Conservation (phyloP, 768 basidiomycete species). For the Termitomyces sp. region DNA sequence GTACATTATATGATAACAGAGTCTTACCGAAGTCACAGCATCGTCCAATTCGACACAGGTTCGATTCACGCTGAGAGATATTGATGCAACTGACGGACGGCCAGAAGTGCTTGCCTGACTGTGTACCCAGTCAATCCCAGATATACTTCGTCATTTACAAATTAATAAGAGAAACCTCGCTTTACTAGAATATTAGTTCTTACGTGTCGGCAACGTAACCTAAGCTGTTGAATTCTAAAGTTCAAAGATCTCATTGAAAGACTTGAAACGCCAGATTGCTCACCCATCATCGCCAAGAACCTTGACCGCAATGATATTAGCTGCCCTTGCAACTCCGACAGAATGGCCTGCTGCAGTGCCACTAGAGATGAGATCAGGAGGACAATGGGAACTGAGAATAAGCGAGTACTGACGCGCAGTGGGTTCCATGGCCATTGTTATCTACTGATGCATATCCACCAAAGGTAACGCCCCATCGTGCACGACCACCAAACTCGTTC, state of each 20-base stretch:
- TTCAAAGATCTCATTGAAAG: not conserved
- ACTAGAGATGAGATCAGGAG: constrained; percentile 6
- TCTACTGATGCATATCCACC: constrained; percentile 22
- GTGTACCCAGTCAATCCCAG: constrained; percentile 1
- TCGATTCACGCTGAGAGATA: not conserved
- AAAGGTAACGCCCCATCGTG: constrained; percentile 33
- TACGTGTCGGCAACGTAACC: constrained; percentile 1
- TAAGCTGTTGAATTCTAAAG: not conserved
- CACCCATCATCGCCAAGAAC: constrained; percentile 1
- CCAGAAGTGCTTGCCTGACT: not conserved
- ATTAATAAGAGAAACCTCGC: not conserved
- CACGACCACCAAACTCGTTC: constrained; percentile 36
- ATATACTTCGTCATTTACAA: not conserved
- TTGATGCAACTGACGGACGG: not conserved
- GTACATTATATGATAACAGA: not conserved
- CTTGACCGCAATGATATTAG: constrained; percentile 10
- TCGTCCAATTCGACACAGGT: not conserved
- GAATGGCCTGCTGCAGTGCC: constrained; percentile 28
- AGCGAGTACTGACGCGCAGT: constrained; percentile 22
- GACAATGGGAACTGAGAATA: not conserved
- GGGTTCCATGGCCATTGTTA: constrained; percentile 39
- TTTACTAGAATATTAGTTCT: not conserved
- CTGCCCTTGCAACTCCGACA: constrained; percentile 28
- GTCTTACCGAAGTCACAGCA: not conserved
- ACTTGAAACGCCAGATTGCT: not conserved